These are phyloP conservation scores for Hyaloperonospora arabidopsidis DNA, from an alignment of 352 stramenopile genomes.

Conservation along the genomic window DNA sequence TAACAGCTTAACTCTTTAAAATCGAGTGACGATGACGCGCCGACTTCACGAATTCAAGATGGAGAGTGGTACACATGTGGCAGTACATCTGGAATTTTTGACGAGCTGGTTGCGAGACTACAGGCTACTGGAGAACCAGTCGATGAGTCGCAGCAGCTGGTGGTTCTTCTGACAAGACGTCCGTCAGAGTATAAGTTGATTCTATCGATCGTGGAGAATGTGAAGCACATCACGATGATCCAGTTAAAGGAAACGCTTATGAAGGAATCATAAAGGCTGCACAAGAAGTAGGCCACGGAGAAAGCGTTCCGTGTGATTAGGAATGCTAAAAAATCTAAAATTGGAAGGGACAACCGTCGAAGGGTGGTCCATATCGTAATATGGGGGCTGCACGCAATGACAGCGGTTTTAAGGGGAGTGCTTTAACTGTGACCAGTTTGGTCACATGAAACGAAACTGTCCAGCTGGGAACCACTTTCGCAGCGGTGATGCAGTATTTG, in stretches of 20 bases:
- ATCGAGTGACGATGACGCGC: too few species aligned
- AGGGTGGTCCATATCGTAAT: too few species aligned
- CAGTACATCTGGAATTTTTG: too few species aligned
- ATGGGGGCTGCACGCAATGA: background rate
- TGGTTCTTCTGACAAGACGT: background rate
- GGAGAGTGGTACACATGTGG: too few species aligned
- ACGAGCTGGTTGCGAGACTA: too few species aligned
- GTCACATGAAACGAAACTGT: background rate
- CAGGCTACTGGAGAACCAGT: too few species aligned
- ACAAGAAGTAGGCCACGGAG: background rate
- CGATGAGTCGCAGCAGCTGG: background rate
- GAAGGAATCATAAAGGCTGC: background rate
- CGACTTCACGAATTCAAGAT: too few species aligned
- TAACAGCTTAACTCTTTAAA: background rate
- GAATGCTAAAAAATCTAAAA: background rate
- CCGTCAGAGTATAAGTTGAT: background rate
- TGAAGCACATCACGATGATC: background rate
- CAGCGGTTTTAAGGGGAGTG: background rate
- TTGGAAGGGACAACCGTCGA: background rate
- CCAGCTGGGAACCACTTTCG: background rate
- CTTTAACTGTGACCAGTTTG: background rate
- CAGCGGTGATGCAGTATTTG: background rate
- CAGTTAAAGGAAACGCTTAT: background rate
- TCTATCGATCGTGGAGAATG: background rate
- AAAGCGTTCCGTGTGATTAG: background rate